Evolutionary conservation across 192 early-diverging fungal genomes (phyloP).

Genomic region (Linnemannia schmuckeri): DNA sequence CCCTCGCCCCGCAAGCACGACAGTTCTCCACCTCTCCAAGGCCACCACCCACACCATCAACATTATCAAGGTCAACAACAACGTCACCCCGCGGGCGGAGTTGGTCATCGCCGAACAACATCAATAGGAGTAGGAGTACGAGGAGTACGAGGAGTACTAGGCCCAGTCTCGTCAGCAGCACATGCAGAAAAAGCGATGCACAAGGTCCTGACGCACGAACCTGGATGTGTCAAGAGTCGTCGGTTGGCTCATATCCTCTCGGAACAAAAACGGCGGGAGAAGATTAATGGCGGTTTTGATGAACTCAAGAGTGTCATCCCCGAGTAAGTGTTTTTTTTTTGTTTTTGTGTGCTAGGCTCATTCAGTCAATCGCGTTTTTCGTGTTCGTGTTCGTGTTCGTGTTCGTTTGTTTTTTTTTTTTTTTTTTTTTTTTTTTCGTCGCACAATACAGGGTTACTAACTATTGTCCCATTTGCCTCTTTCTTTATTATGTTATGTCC

Average conservation of each 20-base stretch:
- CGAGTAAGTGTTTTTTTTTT: conserved; percentile 21
- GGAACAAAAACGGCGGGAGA: conserved; percentile 58
- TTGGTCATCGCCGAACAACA: neutral
- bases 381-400: neutral
- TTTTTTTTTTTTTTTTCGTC: conserved; percentile 8
- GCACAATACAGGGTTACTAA: no score
- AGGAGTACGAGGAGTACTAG: neutral
- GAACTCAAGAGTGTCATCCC: conserved; percentile 58
- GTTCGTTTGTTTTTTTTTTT: neutral
- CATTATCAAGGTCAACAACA: neutral
- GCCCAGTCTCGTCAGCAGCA: neutral
- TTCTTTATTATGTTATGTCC: neutral
- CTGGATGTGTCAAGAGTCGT: conserved; percentile 28
- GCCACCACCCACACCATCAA: neutral
- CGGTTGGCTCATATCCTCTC: conserved; percentile 56
- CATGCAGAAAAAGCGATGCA: conserved; percentile 4
- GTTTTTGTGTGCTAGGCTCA: neutral
- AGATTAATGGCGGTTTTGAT: conserved; percentile 59
- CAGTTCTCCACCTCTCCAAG: conserved; percentile 8
- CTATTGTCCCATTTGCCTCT: neutral
- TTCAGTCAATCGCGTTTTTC: neutral
- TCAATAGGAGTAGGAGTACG: neutral
- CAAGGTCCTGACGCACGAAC: conserved; percentile 20
- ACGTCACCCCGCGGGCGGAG: neutral
- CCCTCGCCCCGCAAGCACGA: conserved; percentile 29